Base-by-base conservation (phyloP, 2,329 filamentous ascomycete species). In the Mollisia scopiformis region DNA sequence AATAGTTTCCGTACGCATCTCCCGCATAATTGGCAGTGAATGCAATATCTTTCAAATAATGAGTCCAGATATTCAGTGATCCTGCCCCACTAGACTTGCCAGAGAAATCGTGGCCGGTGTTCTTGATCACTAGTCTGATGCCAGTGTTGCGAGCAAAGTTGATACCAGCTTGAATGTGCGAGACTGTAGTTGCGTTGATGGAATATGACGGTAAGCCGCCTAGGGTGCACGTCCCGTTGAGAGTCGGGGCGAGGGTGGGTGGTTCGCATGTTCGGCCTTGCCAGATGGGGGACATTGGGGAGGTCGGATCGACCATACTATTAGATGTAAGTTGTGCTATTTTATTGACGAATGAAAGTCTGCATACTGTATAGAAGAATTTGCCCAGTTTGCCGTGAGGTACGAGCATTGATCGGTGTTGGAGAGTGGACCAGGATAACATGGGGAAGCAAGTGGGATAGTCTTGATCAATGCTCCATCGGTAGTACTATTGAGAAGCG, bases 381-480 rank as follows among this genome's bases (percentile, higher is more conserved):
- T 58, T 16, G 33, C 13, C 56, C 56, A 58, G 10, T 53, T 11
- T 27, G 41, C 11, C 14, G 21, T 31, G 11, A 58, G n/a, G 28
- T 21, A 53, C n/a, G n/a, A 21, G n/a, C 56, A 58, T 27, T 53
- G 25, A 4, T 31, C 23, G 2, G 28, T 28, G 27, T 56, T 33
- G 33, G 33, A 58, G 21, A 27, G 50, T 7, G 55, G 47, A 10
- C 55, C 55, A 21, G 23, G 21, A 31, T 53, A 58, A 25, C 64
- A 68, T 23, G 57, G 43, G 3, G 52, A 31, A 25, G 53, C 64
- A 8, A 68, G 30, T 3, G 64, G 64, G 25, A 57, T 27, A 19
- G 65, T 62, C 19, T 56, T 56, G 23, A 66, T 50, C 21, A 68
- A 39, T 37, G 59, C 57, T 14, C 65, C 65, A 41, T 56, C 57